phyloP scores from a whole-genome alignment of 208 protist species.

The Crithidia bombi region DNA sequence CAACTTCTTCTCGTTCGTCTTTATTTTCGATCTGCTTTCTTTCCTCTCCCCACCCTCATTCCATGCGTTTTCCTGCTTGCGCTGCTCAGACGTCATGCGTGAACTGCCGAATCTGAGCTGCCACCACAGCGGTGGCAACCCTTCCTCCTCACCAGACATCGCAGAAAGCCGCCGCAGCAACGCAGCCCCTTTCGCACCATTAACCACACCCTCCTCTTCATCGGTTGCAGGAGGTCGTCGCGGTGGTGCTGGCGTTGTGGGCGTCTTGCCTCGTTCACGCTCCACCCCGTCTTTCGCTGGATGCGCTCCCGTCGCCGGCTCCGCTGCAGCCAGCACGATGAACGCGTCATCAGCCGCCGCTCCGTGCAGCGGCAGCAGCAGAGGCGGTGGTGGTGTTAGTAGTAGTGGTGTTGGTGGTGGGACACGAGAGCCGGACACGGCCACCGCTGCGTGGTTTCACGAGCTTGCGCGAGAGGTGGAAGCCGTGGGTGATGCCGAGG shows the following conservation, averaged over 20 bases:
- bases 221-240: background rate
- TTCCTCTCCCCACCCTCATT: too few species aligned
- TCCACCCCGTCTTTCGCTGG: constrained; percentile 9
- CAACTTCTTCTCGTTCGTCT: too few species aligned
- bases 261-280: constrained; percentile 2
- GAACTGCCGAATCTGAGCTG: background rate
- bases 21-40: too few species aligned
- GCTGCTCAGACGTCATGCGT: background rate
- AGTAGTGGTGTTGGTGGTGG: background rate
- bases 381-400: background rate
- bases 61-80: background rate
- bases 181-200: background rate
- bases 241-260: background rate
- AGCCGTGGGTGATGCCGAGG: constrained; percentile 51
- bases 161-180: background rate
- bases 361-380: background rate
- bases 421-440: constrained; percentile 30
- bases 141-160: background rate
- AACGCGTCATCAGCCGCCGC: background rate
- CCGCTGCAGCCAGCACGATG: too few species aligned
- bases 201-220: background rate
- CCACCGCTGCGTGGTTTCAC: constrained; percentile 57
- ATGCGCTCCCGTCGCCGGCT: background rate
- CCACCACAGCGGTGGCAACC: background rate
- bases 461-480: constrained; percentile 49